phyloP scores from a whole-genome alignment of 2,329 filamentous ascomycete genomes.

The Cadophora gregata region DNA sequence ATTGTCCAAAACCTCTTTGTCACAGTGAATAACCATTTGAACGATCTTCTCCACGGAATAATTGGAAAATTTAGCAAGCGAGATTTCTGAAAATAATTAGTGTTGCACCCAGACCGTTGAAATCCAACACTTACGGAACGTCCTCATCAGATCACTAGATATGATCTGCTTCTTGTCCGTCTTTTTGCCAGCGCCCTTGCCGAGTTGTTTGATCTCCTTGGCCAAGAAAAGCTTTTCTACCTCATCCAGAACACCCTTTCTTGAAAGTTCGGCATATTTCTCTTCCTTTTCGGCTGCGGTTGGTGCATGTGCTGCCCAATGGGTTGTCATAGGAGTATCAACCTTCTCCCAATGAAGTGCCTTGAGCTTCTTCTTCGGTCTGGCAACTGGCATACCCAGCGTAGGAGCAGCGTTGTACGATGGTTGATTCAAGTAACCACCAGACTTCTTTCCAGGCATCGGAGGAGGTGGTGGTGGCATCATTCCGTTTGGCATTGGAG shows the following conservation, averaged over 20 bases:
- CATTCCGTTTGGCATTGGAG: slow-evolving; percentile 46
- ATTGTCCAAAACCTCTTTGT: slow-evolving; percentile 86
- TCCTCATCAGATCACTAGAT: slow-evolving; percentile 85
- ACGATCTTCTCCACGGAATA: slow-evolving; percentile 83
- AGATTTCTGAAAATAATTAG: slow-evolving; percentile 66
- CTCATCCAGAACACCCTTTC: slow-evolving; percentile 95
- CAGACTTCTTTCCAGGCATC: slow-evolving; percentile 72
- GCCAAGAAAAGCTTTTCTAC: slow-evolving; percentile 98
- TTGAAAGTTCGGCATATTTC: slow-evolving; percentile 91
- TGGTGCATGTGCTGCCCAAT: slow-evolving; percentile 87
- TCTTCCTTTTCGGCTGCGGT: slow-evolving; percentile 91
- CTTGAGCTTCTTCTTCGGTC: slow-evolving; percentile 99
- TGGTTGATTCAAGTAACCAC: slow-evolving; percentile 74
- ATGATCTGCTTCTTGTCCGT: slow-evolving; percentile 99
- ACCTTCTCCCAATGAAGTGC: slow-evolving; percentile 99
- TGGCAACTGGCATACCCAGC: slow-evolving; percentile 76
- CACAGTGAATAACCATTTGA: slow-evolving; percentile 94
- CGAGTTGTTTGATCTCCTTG: slow-evolving; percentile 91
- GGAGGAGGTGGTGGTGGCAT: slow-evolving; percentile 63
- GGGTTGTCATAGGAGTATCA: slow-evolving; percentile 86
- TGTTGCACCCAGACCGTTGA: background rate
- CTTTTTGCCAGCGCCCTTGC: slow-evolving; percentile 68
- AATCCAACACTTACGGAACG: slow-evolving; percentile 65
- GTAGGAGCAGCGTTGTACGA: slow-evolving; percentile 58
- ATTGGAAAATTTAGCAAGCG: slow-evolving; percentile 91